Evolutionary conservation across 345 rosid genomes (phyloP), one percentile per base, ranked within the genome.

Genomic region (Gossypium stocksii): DNA sequence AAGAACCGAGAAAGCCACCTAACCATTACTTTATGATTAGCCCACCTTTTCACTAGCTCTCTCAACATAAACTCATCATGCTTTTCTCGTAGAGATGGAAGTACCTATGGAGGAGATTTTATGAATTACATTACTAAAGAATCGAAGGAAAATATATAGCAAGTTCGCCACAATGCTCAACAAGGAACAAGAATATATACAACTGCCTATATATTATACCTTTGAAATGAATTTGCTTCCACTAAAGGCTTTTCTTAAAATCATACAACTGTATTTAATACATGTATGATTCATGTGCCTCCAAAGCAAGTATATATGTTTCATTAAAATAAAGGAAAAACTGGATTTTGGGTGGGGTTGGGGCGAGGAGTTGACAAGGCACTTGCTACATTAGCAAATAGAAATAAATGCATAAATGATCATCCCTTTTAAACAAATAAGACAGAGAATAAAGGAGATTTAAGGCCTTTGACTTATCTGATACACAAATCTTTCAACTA

Each of bases 1-100:
- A 88, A 88, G 78, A 86, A 81, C 54, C 84, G 83, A 44, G 83
- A 82, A 69, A 88, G 82, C 88, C 88, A 85, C 79, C 83, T 74
- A 71, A 83, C 85, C 92, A 88, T 82, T 44, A 83, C 81, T 77
- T 83, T 83, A 78, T 85, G 84, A 71, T 85, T 82, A 6, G 79
- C 78, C 90, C 90, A 88, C 73, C 87, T 81, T 68, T 77, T 83
- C 52, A 86, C 83, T 25, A 86, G 80, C 65, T 86, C 92, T 71
- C 87, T 82, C 73, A 88, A 49, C 84, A 88, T 70, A 77, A 83
- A 81, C 80, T 83, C 89, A 4, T 80, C 83, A 72, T 74, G 82
- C 73, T 86, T 86, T 66, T 77, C 82, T 67, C 69, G 74, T 17
- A 88, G 60, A 45, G 86, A 79, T 44, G 87, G 92, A 66, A 88